Percentiles rank a stretch among this genome's conserved stretches.
These are phyloP conservation scores for Syncephalis plumigaleata DNA, from an alignment of 371 early-diverging fungal species.

Conservation along the genomic window DNA sequence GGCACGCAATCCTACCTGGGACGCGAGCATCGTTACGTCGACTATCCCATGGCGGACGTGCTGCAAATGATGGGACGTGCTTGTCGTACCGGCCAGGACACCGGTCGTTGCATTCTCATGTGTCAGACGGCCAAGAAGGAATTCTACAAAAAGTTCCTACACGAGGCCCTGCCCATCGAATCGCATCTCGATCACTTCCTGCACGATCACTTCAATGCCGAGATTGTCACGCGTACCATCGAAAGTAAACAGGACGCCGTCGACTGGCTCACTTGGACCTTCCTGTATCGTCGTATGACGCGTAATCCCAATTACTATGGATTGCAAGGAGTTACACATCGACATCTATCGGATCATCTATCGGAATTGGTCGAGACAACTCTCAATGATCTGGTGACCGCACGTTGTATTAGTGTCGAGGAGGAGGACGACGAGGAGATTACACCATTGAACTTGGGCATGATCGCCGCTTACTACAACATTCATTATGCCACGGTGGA, in stretches of 20 bases:
- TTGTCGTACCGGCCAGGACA: conserved; percentile 41
- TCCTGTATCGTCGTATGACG: conserved; percentile 85
- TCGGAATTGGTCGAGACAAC: conserved; percentile 90
- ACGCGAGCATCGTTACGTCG: conserved; percentile 85
- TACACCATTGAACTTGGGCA: conserved; percentile 78
- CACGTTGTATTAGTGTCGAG: conserved; percentile 78
- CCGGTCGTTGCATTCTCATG: conserved; percentile 80
- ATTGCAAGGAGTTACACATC: conserved; percentile 67
- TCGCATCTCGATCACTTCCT: conserved; percentile 75
- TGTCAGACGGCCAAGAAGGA: conserved; percentile 86
- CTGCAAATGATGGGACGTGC: conserved; percentile 95
- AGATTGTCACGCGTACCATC: conserved; percentile 83
- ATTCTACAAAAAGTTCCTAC: conserved; percentile 90
- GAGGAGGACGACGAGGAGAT: conserved; percentile 54
- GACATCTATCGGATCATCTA: conserved; percentile 78
- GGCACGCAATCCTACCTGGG: conserved; percentile 91
- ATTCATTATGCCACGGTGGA: conserved; percentile 87
- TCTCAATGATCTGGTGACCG: conserved; percentile 59
- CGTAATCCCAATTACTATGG: conserved; percentile 95
- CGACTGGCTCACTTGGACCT: conserved; percentile 95
- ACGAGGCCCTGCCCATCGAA: conserved; percentile 89
- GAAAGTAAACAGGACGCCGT: conserved; percentile 96
- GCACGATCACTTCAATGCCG: conserved; percentile 93
- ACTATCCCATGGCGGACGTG: conserved; percentile 86
- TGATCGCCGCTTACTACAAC: conserved; percentile 94